Evolutionary conservation across 2,329 filamentous ascomycete genomes (phyloP), one percentile per base, ranked within the genome.

Genomic region (Fusarium sp.): DNA sequence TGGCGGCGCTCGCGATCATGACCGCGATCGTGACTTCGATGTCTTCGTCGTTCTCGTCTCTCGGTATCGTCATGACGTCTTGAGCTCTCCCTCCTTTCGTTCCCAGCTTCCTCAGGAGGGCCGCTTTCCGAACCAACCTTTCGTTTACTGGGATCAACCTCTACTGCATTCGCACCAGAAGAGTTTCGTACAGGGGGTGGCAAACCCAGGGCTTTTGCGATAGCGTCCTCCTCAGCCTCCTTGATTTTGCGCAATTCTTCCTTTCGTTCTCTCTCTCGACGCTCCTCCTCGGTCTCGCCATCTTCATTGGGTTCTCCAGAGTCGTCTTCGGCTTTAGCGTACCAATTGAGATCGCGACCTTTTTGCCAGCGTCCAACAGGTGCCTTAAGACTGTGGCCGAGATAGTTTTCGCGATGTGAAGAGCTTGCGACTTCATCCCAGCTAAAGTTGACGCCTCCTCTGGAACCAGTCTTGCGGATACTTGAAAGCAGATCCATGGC

Each of bases 381-480:
- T 1, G 95, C 95, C 87, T 96, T 97, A 66, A 98, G 84, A 67
- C 93, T 96, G 85, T 98, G 95, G 59, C 95, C 95, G 12, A 98
- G 92, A 82, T 91, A 92, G 78, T 92, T 97, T 83, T 99, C 95
- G 82, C 96, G 95, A 79, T 97, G 95, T 28, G 89, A 85, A 56
- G 95, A 97, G 74, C 87, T 91, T 81, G 96, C 92, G 80, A 99
- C 96, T 76, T 98, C 95, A 74, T 96, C 93, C 96, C 96, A 98
- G 84, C 92, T 95, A 86, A 99, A 99, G 82, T 98, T 95, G 83
- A 93, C 93, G 80, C 96, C 96, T 79, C 96, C 96, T 75, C 96
- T 92, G 78, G 94, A 96, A 82, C 97, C 96, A 23, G 88, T 85
- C 84, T 99, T 98, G 79, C 95, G 94, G 71, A 99, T 93, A 46